Evolutionary conservation across 192 early-diverging fungal species (phyloP).

Genomic region (Backusella morwellensis): DNA sequence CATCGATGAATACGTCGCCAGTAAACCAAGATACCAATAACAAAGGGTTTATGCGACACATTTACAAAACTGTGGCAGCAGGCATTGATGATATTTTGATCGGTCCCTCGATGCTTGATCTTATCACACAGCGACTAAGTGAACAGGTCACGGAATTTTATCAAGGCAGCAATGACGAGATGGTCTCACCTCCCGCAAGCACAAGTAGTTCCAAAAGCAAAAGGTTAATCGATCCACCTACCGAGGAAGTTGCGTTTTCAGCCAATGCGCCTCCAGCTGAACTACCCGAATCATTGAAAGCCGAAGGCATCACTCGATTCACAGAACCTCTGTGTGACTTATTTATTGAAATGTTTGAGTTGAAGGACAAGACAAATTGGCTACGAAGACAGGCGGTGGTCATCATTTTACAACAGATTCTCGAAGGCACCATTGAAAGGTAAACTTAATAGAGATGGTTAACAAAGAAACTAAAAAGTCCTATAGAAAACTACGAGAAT

Average conservation of each 20-base stretch:
- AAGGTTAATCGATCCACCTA: neutral
- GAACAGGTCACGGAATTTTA: conserved; percentile 57
- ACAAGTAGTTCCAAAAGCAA: conserved; percentile 11
- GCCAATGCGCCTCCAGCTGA: neutral
- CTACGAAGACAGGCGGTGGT: conserved; percentile 83
- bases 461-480: no score
- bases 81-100: conserved; percentile 69
- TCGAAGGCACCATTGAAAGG: conserved; percentile 87
- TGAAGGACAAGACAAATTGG: conserved; percentile 86
- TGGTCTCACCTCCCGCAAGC: neutral
- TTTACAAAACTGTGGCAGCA: conserved; percentile 75
- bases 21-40: neutral
- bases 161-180: conserved; percentile 24
- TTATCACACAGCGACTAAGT: conserved; percentile 67
- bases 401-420: conserved; percentile 80
- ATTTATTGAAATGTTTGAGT: conserved; percentile 92
- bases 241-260: neutral
- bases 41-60: conserved; percentile 57
- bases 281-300: conserved; percentile 9
- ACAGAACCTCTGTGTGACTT: conserved; percentile 79
- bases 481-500: conserved; percentile 43
- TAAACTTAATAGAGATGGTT: conserved; percentile 7
- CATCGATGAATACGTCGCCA: neutral
- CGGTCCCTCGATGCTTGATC: conserved; percentile 66
- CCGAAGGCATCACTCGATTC: conserved; percentile 46